A percentile compares a stretch with the other conserved stretches of the same genome.
phyloP scores from a whole-genome alignment of 352 stramenopile genomes.

The Phytophthora citricola region DNA sequence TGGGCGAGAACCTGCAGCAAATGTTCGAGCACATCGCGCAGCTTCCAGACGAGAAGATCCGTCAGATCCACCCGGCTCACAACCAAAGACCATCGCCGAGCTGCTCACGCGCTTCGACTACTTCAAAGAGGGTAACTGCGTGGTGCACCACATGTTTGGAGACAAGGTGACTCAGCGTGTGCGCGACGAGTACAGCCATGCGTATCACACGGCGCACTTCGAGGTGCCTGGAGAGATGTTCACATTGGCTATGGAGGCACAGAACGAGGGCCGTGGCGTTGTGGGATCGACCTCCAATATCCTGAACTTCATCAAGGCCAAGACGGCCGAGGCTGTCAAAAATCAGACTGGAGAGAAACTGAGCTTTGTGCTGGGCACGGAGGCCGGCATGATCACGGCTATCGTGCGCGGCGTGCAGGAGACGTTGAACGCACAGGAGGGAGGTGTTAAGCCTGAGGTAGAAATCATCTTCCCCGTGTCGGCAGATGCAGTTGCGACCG shows the following conservation, averaged over 20 bases:
- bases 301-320: constrained; percentile 97
- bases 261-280: constrained; percentile 90
- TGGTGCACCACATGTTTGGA: constrained; percentile 99
- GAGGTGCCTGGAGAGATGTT: constrained; percentile 99
- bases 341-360: constrained; percentile 77
- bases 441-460: constrained; percentile 77
- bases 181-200: constrained; percentile 91
- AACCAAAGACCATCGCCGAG: constrained; percentile 80
- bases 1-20: constrained; percentile 97
- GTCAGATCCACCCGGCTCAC: constrained; percentile 84
- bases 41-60: constrained; percentile 86
- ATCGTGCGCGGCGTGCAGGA: constrained; percentile 95
- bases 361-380: constrained; percentile 96
- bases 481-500: constrained; percentile 90
- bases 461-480: constrained; percentile 98
- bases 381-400: constrained; percentile 98
- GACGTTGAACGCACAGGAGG: constrained; percentile 54
- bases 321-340: constrained; percentile 89
- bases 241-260: constrained; percentile 95
- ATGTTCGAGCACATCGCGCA: constrained; percentile 90
- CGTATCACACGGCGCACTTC: constrained; percentile 96
- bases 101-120: constrained; percentile 93
- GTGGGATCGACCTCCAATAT: constrained; percentile 98
- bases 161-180: constrained; percentile 94
- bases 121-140: constrained; percentile 97